These are phyloP conservation scores for Ceriops zippeliana DNA, from an alignment of 345 rosid species.

Conservation along the genomic window DNA sequence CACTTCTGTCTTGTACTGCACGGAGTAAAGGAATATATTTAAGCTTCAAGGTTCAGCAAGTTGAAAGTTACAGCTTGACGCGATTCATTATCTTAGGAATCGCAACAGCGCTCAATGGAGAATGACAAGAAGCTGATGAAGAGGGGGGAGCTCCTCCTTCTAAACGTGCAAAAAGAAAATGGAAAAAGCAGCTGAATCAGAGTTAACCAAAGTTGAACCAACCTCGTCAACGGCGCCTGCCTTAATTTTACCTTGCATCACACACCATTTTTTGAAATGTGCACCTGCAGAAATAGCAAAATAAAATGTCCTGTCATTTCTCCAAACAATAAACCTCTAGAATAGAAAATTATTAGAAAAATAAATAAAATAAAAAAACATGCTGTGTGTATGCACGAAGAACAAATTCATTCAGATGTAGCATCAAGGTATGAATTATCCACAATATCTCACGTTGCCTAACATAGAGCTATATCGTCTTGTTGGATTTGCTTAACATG, in stretches of 20 bases:
- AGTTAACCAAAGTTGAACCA: constrained; percentile 17
- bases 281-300: constrained; percentile 49
- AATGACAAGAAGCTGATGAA: too few relatives aligned
- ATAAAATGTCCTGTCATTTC: background rate
- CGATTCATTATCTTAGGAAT: too few relatives aligned
- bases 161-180: background rate
- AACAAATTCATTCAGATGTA: too few relatives aligned
- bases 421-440: too few relatives aligned
- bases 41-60: too few relatives aligned
- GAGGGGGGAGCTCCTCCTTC: background rate
- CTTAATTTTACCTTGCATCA: constrained; percentile 92
- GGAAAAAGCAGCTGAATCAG: background rate
- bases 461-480: too few relatives aligned
- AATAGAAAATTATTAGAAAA: too few relatives aligned
- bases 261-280: constrained; percentile 96
- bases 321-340: background rate
- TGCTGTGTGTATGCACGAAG: too few relatives aligned
- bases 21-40: background rate
- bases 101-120: too few relatives aligned
- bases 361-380: background rate
- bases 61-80: too few relatives aligned
- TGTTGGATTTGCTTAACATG: too few relatives aligned
- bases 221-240: constrained; percentile 88
- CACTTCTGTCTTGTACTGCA: constrained; percentile 87
- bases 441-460: too few relatives aligned